Base-by-base conservation (phyloP, 768 basidiomycete species). In the Melanogaster broomeanus region DNA sequence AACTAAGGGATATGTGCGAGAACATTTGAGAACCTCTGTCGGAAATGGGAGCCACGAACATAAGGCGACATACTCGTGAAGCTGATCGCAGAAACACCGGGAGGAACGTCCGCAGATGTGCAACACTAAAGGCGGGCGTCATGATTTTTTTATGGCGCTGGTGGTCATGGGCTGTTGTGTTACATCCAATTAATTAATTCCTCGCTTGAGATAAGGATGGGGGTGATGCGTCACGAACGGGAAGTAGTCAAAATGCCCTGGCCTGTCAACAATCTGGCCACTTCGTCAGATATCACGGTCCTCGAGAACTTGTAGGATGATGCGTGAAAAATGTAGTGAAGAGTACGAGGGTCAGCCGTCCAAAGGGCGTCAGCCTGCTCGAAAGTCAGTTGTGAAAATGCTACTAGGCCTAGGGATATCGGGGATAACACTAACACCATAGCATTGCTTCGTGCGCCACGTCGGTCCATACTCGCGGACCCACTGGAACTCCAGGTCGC, bases 401-500 rank as follows among this genome's bases (percentile, higher is more conserved):
- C n/a, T n/a, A n/a, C n/a, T 38, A 35, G 33, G 3, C 15, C 18
- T 4, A n/a, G 11, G 12, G 22, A 33, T 28, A 10, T 28, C 4
- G 33, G 38, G 39, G 15, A 34, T 10, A n/a, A 9, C 30, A 13
- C 50, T 42, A 37, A 61, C 59, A 13, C 59, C 58, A 3, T 48
- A 41, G 42, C 49, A 52, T 35, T 48, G 50, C 39, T 44, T 53
- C 3, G 39, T 50, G 34, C 56, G 56, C 56, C 61, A 65, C 6
- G 62, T 63, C 8, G 45, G 48, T 11, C 69, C 69, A 21, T 64
- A 71, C 45, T 60, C 55, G 11, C 55, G 54, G 39, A 55, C 53
- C 65, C 65, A 70, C 18, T 48, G 27, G 45, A 65, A 65, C 19
- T 67, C 65, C 6, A 64, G 41, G 38, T 71, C 69, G 31, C 69